Percentiles rank a stretch among this genome's conserved stretches.
These are phyloP conservation scores for Raffaelea deltoideospora DNA, from an alignment of 2,329 filamentous ascomycete species.

Conservation along the genomic window DNA sequence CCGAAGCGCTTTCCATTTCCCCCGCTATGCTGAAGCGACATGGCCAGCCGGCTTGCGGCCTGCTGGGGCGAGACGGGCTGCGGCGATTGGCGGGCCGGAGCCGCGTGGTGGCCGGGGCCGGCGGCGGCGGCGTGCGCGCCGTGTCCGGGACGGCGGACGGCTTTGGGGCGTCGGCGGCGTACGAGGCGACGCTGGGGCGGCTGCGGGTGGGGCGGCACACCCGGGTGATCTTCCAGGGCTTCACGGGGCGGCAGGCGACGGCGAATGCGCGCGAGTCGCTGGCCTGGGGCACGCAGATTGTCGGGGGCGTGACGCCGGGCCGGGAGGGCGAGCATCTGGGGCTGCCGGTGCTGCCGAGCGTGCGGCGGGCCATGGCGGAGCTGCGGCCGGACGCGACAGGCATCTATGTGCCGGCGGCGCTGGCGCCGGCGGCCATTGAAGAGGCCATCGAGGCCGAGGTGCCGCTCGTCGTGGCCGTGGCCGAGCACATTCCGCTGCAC, in stretches of 20 bases:
- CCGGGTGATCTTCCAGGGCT: slow-evolving; percentile 26
- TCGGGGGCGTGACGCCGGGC: slow-evolving; percentile 62
- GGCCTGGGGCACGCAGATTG: slow-evolving; percentile 65
- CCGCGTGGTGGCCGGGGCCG: no score
- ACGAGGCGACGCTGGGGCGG: slow-evolving; percentile 19
- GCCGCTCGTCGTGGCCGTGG: slow-evolving; percentile 62
- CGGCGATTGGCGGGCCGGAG: no score
- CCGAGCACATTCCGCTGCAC: slow-evolving; percentile 66
- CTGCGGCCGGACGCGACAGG: slow-evolving; percentile 64
- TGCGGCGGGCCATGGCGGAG: slow-evolving; percentile 51
- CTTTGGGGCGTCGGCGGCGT: slow-evolving; percentile 4
- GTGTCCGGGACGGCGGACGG: not conserved
- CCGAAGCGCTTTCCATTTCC: no score
- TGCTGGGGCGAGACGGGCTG: no score
- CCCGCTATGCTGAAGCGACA: no score
- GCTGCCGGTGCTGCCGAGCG: slow-evolving; percentile 54
- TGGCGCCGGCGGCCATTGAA: slow-evolving; percentile 58
- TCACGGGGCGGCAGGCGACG: slow-evolving; percentile 42
- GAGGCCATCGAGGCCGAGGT: slow-evolving; percentile 70
- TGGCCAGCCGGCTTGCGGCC: no score
- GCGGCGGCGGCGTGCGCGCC: not conserved
- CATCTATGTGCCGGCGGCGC: slow-evolving; percentile 65
- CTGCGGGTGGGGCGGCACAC: slow-evolving; percentile 24
- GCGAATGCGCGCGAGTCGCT: slow-evolving; percentile 63
- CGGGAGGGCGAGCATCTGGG: slow-evolving; percentile 39